Conservation (phyloP, 2,329 filamentous ascomycete species). For the Amauroascus verrucosus region DNA sequence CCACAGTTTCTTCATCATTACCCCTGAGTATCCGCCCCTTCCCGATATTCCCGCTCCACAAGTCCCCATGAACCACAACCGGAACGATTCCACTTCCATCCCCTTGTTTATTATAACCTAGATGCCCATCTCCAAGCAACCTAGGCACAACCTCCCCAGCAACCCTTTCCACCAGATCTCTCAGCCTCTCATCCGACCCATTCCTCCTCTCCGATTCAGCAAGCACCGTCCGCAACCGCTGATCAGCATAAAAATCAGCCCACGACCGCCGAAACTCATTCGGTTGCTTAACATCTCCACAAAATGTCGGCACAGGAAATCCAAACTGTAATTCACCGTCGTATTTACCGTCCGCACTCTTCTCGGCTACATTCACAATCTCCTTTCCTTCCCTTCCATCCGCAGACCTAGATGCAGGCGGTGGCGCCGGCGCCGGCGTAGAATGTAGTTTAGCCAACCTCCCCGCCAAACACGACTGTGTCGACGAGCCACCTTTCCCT, state of each 20-base stretch:
- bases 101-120: conserved; percentile 41
- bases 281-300: conserved; percentile 71
- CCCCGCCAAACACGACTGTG: conserved; percentile 51
- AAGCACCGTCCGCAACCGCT: conserved; percentile 58
- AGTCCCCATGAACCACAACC: conserved; percentile 77
- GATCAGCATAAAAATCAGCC: conserved; percentile 77
- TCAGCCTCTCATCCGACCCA: conserved; percentile 54
- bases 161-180: conserved; percentile 53
- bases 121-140: conserved; percentile 57
- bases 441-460: conserved; percentile 73
- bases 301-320: conserved; percentile 76
- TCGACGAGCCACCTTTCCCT: conserved; percentile 37
- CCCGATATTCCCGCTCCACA: conserved; percentile 84
- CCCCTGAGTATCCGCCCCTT: conserved; percentile 48
- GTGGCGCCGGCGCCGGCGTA: conserved; percentile 53
- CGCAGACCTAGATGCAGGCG: background rate
- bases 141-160: conserved; percentile 59
- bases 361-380: background rate
- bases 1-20: conserved; percentile 28
- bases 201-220: conserved; percentile 49
- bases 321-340: conserved; percentile 59
- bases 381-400: background rate
- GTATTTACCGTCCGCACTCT: conserved; percentile 32
- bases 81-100: conserved; percentile 53
- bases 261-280: conserved; percentile 65